Evolutionary conservation across 1,284 basidiomycete species (phyloP), one percentile per base, ranked within the genome.

Genomic region (Ustilago tritici): DNA sequence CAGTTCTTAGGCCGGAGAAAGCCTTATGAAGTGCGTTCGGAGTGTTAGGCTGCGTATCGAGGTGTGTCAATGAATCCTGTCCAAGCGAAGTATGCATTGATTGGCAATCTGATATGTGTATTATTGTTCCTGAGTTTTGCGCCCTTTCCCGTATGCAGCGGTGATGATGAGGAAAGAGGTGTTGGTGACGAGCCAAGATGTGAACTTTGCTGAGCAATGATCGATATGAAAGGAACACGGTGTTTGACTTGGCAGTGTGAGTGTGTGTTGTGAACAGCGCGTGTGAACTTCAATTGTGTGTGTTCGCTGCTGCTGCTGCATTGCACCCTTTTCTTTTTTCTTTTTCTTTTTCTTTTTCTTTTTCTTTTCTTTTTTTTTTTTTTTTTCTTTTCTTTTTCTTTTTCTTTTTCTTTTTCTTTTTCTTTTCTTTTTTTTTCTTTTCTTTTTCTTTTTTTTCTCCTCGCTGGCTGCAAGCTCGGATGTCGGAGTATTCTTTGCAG

Each of bases 221-320:
- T 53, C 4, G 31, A 11, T 53, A 36, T 46, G 32, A 23, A 19
- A 19, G 35, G 15, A 23, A 50, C 31, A 28, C 31, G 43, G 62
- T 65, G 62, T 65, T 65, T 55, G 62, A 53, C 62, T 65, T 56
- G 62, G 56, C 38, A 57, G 56, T 32, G 15, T 9, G 36, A 15
- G 57, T 47, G 12, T 35, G 17, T 32, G 36, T 36, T 32, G 4
- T 36, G 34, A 6, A n/a, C 32, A 8, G 34, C 50, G 32, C 34
- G 34, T 50, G 58, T 23, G 23, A 23, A 23, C 23, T 23, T 23
- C 23, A 23, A 23, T 23, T 23, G 23, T 52, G 35, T 50, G 35
- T 8, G 34, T 38, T 11, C 14, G 38, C 55, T 56, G 55, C 55
- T 34, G 11, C 15, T 53, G 23, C 50, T 17, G 23, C 14, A 8